Percentiles rank a stretch among this genome's conserved stretches.
Conservation (phyloP, 768 basidiomycete species). For the Suillus subluteus region DNA sequence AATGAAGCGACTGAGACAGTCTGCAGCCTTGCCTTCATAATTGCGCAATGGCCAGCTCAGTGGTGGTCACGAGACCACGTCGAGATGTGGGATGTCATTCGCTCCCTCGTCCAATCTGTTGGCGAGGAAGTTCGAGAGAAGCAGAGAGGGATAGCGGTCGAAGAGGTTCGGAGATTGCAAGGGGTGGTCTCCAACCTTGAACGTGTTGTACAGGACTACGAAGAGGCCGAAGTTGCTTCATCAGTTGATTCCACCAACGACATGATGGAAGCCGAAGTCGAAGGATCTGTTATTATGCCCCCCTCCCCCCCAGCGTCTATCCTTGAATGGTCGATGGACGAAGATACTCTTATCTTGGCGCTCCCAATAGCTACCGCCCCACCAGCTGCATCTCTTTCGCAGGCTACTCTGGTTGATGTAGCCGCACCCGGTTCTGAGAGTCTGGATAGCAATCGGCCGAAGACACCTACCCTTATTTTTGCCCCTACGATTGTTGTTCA, state of each 20-base stretch:
- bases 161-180: slow-evolving; percentile 53
- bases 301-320: slow-evolving; percentile 25
- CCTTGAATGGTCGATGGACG: slow-evolving; percentile 17
- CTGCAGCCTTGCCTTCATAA: slow-evolving; percentile 48
- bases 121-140: slow-evolving; percentile 67
- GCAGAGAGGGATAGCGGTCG: slow-evolving; percentile 42
- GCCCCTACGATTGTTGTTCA: slow-evolving; percentile 32
- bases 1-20: slow-evolving; percentile 40
- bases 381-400: slow-evolving; percentile 12
- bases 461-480: slow-evolving; percentile 21
- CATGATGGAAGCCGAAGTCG: slow-evolving; percentile 16
- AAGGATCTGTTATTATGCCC: slow-evolving; percentile 16
- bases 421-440: slow-evolving; percentile 8
- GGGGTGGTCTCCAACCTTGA: slow-evolving; percentile 54
- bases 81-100: slow-evolving; percentile 63
- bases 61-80: slow-evolving; percentile 69
- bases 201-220: slow-evolving; percentile 46
- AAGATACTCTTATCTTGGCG: slow-evolving; percentile 4
- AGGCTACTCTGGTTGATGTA: slow-evolving; percentile 7
- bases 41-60: slow-evolving; percentile 69
- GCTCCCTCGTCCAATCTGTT: slow-evolving; percentile 60
- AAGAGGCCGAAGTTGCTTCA: slow-evolving; percentile 33
- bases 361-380: slow-evolving; percentile 9
- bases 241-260: slow-evolving; percentile 23
- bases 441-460: slow-evolving; percentile 13